phyloP scores from a whole-genome alignment of 176 grass and related monocot genomes.

The Triticum aestivum region DNA sequence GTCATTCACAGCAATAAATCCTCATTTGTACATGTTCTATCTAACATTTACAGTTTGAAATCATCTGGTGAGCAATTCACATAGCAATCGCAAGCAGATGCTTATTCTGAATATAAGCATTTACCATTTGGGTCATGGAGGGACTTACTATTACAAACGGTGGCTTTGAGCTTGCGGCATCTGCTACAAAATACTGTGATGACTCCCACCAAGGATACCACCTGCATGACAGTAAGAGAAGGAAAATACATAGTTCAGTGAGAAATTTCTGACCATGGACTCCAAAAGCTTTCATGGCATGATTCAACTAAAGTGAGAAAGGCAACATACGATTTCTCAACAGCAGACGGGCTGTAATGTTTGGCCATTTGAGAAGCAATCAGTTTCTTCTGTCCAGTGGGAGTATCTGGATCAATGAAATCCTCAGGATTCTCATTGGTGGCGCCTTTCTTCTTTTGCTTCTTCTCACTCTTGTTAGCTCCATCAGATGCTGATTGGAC shows the following conservation, averaged over 20 bases:
- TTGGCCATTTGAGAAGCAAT: conserved; percentile 73
- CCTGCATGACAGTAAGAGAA: conserved; percentile 33
- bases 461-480: conserved; percentile 61
- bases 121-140: not conserved
- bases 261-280: conserved; percentile 1
- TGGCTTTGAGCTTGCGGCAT: conserved; percentile 64
- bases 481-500: conserved; percentile 52
- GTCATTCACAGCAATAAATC: not conserved
- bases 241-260: not conserved
- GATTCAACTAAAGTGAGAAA: not conserved
- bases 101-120: conserved; percentile 7
- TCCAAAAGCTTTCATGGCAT: not conserved
- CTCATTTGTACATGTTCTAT: not conserved
- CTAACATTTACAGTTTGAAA: not conserved
- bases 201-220: conserved; percentile 89
- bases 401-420: conserved; percentile 52
- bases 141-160: conserved; percentile 76
- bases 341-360: conserved; percentile 60
- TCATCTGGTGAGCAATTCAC: not conserved
- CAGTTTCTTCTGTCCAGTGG: conserved; percentile 56
- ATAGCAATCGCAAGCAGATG: not conserved
- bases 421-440: conserved; percentile 60
- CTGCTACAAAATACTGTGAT: conserved; percentile 67
- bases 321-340: conserved; percentile 69
- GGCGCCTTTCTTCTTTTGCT: conserved; percentile 46